Conservation (phyloP, 2,329 filamentous ascomycete genomes). For the Botrytis medusae region DNA sequence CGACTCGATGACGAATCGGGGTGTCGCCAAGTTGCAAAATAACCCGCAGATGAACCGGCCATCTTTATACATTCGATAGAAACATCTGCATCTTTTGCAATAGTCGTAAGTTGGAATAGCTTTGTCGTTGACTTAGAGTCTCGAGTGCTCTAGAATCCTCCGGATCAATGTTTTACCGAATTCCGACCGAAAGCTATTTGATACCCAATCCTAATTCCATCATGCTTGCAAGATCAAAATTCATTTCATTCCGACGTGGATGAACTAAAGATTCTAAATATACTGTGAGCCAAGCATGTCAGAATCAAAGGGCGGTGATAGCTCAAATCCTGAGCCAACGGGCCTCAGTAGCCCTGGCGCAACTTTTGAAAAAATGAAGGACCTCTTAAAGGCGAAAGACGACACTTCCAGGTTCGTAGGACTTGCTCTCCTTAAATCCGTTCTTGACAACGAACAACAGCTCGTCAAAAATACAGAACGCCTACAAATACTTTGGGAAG, state of each 20-base stretch:
- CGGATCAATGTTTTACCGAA: conserved; percentile 11
- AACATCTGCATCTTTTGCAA: conserved; percentile 23
- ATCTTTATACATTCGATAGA: conserved; percentile 35
- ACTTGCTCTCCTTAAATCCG: conserved; percentile 63
- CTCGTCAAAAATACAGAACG: conserved; percentile 49
- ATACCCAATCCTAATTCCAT: neutral
- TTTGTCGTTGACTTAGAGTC: conserved; percentile 1
- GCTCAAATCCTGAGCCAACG: conserved; percentile 5
- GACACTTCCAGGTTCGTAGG: conserved; percentile 70
- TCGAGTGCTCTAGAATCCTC: conserved; percentile 13
- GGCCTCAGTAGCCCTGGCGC: conserved; percentile 26
- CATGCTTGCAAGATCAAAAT: neutral
- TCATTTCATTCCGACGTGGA: neutral
- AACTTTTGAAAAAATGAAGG: conserved; percentile 51
- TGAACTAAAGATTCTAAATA: neutral
- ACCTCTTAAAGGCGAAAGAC: conserved; percentile 58
- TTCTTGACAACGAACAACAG: conserved; percentile 59
- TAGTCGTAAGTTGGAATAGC: neutral
- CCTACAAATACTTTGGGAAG: conserved; percentile 56
- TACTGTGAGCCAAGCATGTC: neutral
- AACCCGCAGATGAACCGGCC: conserved; percentile 38
- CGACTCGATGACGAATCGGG: conserved; percentile 33
- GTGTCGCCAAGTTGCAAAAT: conserved; percentile 29
- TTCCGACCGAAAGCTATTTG: neutral
- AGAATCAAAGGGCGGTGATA: neutral